These are phyloP conservation scores for Dactylorhiza incarnata DNA, from an alignment of 106 monocot species.

Conservation along the genomic window DNA sequence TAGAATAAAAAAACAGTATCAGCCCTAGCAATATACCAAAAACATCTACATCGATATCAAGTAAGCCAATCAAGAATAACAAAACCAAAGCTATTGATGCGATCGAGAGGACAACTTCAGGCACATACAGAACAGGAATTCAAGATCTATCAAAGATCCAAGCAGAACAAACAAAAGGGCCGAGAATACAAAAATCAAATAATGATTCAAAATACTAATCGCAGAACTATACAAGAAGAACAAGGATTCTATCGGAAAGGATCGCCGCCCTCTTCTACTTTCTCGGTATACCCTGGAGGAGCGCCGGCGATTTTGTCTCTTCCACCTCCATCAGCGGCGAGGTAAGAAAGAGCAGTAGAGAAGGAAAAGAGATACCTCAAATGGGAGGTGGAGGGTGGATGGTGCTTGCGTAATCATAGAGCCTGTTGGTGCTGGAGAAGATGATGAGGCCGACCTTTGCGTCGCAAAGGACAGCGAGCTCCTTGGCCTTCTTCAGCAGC, in stretches of 20 bases:
- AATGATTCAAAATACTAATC: background rate
- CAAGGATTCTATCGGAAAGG: background rate
- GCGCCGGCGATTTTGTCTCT: background rate
- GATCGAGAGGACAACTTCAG: no score
- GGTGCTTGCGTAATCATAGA: no score
- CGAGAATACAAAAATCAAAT: no score
- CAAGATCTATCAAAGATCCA: no score
- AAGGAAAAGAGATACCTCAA: background rate
- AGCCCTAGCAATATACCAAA: conserved; percentile 5
- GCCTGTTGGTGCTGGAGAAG: no score
- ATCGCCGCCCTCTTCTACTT: background rate
- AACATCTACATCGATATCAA: background rate
- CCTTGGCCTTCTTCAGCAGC: no score
- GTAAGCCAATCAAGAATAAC: background rate
- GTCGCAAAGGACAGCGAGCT: no score
- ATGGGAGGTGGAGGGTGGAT: no score
- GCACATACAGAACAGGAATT: no score
- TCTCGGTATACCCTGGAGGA: background rate
- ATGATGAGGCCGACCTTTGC: no score
- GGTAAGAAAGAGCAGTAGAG: background rate
- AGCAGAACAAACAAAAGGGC: background rate
- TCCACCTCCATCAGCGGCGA: conserved; percentile 2
- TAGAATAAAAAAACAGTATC: background rate
- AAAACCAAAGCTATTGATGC: no score
- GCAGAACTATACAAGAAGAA: background rate